These are phyloP conservation scores for Pleodorina starrii DNA, from an alignment of 139 green algal species.

Conservation along the genomic window DNA sequence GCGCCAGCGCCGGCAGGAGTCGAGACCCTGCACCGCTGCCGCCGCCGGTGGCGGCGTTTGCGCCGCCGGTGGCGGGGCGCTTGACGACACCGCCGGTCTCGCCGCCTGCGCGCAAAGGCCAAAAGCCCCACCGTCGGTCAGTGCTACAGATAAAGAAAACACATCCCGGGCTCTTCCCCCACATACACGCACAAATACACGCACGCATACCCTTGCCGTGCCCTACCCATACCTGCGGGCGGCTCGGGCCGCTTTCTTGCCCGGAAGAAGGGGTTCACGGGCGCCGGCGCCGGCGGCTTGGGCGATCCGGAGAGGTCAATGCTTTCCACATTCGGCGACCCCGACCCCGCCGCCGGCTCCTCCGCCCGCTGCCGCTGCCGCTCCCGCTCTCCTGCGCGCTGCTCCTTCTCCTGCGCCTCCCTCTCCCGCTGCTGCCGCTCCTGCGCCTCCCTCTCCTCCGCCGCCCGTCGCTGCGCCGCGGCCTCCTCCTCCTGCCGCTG, in stretches of 20 bases:
- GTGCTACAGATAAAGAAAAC: too few relatives aligned
- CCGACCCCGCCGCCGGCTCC: background rate
- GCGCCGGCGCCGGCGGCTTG: background rate
- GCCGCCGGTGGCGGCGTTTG: background rate
- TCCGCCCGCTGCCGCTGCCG: background rate
- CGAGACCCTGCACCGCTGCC: background rate
- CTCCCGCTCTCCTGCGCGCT: background rate
- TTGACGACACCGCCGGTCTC: background rate
- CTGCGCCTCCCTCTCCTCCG: background rate
- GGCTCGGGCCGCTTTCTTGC: slow-evolving; percentile 4
- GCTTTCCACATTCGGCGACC: background rate
- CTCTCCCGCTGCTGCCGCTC: background rate
- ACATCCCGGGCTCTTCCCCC: too few relatives aligned
- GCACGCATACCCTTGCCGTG: too few relatives aligned
- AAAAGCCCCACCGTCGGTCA: too few relatives aligned
- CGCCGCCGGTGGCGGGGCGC: background rate
- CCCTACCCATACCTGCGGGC: background rate
- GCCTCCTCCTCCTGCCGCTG: slow-evolving; percentile 32
- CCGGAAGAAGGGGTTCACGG: slow-evolving; percentile 37
- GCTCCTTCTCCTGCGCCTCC: background rate
- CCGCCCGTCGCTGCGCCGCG: background rate
- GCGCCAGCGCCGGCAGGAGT: slow-evolving; percentile 25
- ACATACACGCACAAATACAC: too few relatives aligned
- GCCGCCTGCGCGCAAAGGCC: too few relatives aligned
- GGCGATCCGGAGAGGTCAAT: slow-evolving; percentile 9